Evolutionary conservation across 2,329 filamentous ascomycete genomes (phyloP).

Genomic region (Cladosporium cucumerinum): DNA sequence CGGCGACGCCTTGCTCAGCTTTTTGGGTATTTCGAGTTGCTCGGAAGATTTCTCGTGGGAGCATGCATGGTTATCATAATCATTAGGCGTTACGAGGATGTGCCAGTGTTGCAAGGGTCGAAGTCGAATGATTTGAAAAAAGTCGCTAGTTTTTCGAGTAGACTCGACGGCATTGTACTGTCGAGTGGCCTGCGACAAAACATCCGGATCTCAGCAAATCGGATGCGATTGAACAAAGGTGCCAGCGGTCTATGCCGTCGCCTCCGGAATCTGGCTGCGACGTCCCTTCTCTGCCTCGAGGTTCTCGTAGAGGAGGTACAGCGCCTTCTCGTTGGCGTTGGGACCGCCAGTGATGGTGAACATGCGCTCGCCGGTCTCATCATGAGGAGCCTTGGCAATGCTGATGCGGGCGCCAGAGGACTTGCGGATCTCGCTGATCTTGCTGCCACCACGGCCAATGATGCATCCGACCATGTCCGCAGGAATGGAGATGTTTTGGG

Average conservation of each 20-base stretch:
- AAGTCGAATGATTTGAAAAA: not conserved
- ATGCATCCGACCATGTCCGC: conserved; percentile 99
- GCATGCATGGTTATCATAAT: conserved; percentile 28
- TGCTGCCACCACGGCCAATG: conserved; percentile 89
- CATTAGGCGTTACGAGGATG: conserved; percentile 27
- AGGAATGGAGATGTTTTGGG: conserved; percentile 98
- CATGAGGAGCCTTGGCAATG: conserved; percentile 94
- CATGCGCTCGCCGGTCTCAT: conserved; percentile 97
- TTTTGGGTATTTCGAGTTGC: conserved; percentile 22
- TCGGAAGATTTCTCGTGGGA: conserved; percentile 23
- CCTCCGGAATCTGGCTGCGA: conserved; percentile 69
- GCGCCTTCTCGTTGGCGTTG: conserved; percentile 88
- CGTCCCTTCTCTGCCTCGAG: conserved; percentile 99
- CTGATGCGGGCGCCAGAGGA: conserved; percentile 95
- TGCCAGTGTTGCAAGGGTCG: conserved; percentile 18
- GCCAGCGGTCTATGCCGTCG: conserved; percentile 21
- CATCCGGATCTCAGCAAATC: conserved; percentile 14
- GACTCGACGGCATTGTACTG: conserved; percentile 1
- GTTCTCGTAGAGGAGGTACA: conserved; percentile 97
- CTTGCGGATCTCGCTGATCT: conserved; percentile 98
- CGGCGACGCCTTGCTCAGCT: conserved; percentile 13
- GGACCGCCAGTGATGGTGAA: conserved; percentile 98
- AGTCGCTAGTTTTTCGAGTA: not conserved
- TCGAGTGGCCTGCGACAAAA: conserved; percentile 14
- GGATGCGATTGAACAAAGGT: conserved; percentile 14